Base-by-base conservation (phyloP, 2,329 filamentous ascomycete species). In the Neocucurbitaria cava region DNA sequence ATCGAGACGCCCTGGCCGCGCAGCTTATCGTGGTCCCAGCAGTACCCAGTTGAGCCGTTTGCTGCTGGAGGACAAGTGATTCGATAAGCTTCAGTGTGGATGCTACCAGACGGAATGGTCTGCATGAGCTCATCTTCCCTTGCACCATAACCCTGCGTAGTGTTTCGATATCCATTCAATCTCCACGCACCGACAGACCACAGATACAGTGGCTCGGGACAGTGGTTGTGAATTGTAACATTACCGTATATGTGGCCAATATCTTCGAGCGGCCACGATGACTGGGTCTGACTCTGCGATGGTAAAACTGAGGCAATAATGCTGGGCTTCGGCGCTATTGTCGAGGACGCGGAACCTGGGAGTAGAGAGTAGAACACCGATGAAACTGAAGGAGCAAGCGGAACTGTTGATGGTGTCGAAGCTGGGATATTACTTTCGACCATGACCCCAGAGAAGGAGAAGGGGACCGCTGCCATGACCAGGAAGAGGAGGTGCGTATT, bases 151-250 rank as follows among this genome's bases (percentile, higher is more conserved):
- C 46, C 39, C 17, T 13, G 5, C 17, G 31, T 23, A 5, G 36
- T 38, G 3, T 31, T 24, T 13, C 26, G 33, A 15, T 17, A 30
- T 15, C 36, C 39, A n/a, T 26, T 3, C 6, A 46, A 17, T 8
- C n/a, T 7, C 28, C 44, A 42, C 11, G 39, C 49, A 15, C 56
- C 56, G 18, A 59, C 49, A 2, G 53, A 54, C 9, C 8, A 36
- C 6, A 48, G 3, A 18, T 36, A 45, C 9, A 56, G 18, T 5
- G 17, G 24, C 23, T 56, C 28, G 9, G 44, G 17, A 41, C 52
- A 59, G 30, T 50, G 42, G 46, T 56, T 59, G 26, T 35, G 42
- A 24, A 59, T 26, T 8, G 38, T 44, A 15, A 59, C 45, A 20
- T 44, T 44, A 18, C 42, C 42, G 26, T 44, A 44, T 10, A 33